These are phyloP conservation scores for Herpotrichia juniperi DNA, from an alignment of 2,329 filamentous ascomycete species.

Conservation along the genomic window DNA sequence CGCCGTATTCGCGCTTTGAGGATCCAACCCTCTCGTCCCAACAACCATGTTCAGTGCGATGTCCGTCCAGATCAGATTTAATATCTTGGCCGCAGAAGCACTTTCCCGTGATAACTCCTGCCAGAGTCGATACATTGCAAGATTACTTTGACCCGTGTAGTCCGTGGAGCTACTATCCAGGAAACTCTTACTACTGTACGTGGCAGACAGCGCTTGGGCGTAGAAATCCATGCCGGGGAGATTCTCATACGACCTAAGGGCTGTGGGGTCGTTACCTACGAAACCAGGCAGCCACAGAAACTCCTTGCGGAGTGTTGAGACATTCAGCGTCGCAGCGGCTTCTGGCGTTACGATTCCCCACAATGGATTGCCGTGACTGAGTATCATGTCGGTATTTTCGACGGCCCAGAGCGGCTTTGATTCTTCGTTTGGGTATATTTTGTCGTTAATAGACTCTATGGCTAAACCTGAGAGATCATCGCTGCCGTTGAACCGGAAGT, in stretches of 20 bases:
- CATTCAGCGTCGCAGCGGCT: constrained; percentile 38
- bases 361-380: constrained; percentile 34
- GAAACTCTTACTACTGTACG: too few relatives aligned
- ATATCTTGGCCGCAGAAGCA: constrained; percentile 38
- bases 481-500: constrained; percentile 51
- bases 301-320: constrained; percentile 41
- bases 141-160: constrained; percentile 45
- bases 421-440: constrained; percentile 41
- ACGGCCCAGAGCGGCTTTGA: constrained; percentile 45
- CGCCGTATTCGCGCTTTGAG: too few relatives aligned
- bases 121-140: constrained; percentile 52
- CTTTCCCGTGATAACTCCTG: constrained; percentile 40
- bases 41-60: constrained; percentile 50
- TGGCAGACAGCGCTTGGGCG: too few relatives aligned
- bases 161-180: too few relatives aligned
- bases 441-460: constrained; percentile 44
- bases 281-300: constrained; percentile 43
- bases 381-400: constrained; percentile 35
- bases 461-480: constrained; percentile 41
- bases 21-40: constrained; percentile 46
- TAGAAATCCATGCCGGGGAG: too few relatives aligned
- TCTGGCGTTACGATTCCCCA: constrained; percentile 50
- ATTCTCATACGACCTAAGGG: too few relatives aligned
- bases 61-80: constrained; percentile 56
- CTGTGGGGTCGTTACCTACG: too few relatives aligned